Percentiles rank a stretch among this genome's conserved stretches.
phyloP scores from a whole-genome alignment of 805 yeast species.

The Ogataea ramenticola region DNA sequence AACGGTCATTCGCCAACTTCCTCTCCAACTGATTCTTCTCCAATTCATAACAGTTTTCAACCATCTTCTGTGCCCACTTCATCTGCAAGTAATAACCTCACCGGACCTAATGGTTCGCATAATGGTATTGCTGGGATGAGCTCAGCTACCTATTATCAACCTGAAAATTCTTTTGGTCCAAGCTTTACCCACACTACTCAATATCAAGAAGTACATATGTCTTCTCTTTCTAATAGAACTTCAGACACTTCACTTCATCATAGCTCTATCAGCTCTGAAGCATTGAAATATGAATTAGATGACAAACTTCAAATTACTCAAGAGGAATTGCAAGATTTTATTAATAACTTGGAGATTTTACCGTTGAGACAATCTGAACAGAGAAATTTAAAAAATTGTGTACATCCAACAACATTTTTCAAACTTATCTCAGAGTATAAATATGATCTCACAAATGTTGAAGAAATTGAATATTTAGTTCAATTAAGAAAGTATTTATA shows the following conservation, averaged over 20 bases:
- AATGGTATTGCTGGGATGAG: too few relatives aligned
- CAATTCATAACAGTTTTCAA: too few relatives aligned
- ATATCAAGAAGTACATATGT: background rate
- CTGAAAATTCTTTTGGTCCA: too few relatives aligned
- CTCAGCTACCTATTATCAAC: too few relatives aligned
- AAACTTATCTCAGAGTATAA: background rate
- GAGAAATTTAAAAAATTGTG: background rate
- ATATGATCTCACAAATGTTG: constrained; percentile 1
- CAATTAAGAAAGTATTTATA: background rate
- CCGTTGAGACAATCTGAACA: constrained; percentile 1
- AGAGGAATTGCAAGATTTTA: background rate
- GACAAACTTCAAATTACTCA: background rate
- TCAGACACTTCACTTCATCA: background rate
- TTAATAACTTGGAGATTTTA: background rate
- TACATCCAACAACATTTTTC: background rate
- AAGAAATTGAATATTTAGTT: background rate
- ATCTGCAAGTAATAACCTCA: too few relatives aligned
- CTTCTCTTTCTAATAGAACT: background rate
- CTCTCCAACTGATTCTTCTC: background rate
- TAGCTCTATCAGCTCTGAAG: background rate
- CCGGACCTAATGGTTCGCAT: too few relatives aligned
- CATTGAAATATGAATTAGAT: background rate
- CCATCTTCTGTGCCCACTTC: too few relatives aligned
- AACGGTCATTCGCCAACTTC: background rate
- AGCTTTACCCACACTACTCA: background rate